These are phyloP conservation scores for Saccharomycopsis fermentans DNA, from an alignment of 805 yeast genomes.

Conservation along the genomic window DNA sequence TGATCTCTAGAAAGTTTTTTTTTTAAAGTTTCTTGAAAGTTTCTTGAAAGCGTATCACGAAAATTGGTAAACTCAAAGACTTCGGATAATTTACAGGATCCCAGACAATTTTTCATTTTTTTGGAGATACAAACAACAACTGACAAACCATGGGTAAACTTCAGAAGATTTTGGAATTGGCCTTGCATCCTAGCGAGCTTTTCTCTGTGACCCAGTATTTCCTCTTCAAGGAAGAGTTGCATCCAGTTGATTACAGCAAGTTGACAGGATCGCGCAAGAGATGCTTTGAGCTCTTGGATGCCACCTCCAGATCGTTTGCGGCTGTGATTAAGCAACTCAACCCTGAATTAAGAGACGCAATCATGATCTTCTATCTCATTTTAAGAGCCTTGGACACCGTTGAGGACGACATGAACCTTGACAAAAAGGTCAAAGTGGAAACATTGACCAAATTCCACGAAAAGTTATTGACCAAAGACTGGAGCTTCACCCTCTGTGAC, in stretches of 20 bases:
- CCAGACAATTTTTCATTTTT: too few relatives aligned
- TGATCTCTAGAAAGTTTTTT: too few relatives aligned
- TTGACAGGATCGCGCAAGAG: constrained; percentile 38
- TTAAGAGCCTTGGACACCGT: constrained; percentile 89
- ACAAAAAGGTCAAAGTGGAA: constrained; percentile 61
- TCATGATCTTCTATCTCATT: constrained; percentile 76
- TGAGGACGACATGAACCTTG: constrained; percentile 91
- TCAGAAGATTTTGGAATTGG: constrained; percentile 52
- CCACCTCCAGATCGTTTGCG: constrained; percentile 87
- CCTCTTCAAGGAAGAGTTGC: constrained; percentile 43
- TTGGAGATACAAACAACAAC: too few relatives aligned
- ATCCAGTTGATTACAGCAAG: constrained; percentile 35
- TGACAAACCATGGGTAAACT: constrained; percentile 24
- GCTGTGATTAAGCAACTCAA: constrained; percentile 86
- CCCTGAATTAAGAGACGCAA: constrained; percentile 76
- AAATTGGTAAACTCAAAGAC: too few relatives aligned
- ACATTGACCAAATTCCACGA: constrained; percentile 58
- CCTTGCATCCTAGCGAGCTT: constrained; percentile 64
- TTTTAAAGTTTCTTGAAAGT: too few relatives aligned
- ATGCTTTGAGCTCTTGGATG: constrained; percentile 57
- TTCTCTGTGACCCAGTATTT: constrained; percentile 55
- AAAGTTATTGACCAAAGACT: constrained; percentile 52
- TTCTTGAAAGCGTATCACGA: too few relatives aligned
- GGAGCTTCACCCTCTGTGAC: constrained; percentile 72
- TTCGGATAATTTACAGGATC: too few relatives aligned